Percentiles rank a stretch among this genome's conserved stretches.
phyloP scores from a whole-genome alignment of 225 moss, liverwort and hornwort species.

The Marchantia paleacea region DNA sequence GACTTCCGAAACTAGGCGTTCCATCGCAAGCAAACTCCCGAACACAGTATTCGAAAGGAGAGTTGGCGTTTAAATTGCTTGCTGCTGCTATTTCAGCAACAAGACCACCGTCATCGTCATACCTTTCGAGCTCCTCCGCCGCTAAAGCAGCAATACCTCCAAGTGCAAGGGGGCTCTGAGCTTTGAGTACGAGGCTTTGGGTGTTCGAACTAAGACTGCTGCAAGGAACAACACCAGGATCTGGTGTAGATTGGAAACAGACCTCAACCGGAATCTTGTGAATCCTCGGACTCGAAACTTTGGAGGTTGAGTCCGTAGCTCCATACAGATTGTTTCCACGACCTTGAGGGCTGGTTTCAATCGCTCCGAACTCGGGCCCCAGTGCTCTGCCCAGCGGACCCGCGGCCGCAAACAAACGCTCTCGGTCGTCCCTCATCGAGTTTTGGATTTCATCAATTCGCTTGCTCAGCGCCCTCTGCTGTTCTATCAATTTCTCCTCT shows the following conservation, averaged over 20 bases:
- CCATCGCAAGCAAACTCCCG: neutral
- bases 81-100: neutral
- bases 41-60: neutral
- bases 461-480: neutral
- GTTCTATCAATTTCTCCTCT: neutral
- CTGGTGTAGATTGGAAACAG: neutral
- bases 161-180: neutral
- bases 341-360: neutral
- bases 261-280: slow-evolving; percentile 10
- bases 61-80: neutral
- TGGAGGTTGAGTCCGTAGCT: neutral
- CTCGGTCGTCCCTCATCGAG: neutral
- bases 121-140: slow-evolving; percentile 12
- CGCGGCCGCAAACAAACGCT: neutral
- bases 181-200: neutral
- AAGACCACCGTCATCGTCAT: slow-evolving; percentile 7
- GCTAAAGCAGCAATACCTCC: slow-evolving; percentile 29
- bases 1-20: slow-evolving; percentile 3
- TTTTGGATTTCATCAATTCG: slow-evolving; percentile 2
- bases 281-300: neutral
- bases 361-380: neutral
- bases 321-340: neutral
- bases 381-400: neutral
- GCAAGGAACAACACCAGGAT: neutral
- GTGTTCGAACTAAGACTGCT: neutral